phyloP scores from a whole-genome alignment of 2,329 filamentous ascomycete species.

The Shiraia bambusicola region DNA sequence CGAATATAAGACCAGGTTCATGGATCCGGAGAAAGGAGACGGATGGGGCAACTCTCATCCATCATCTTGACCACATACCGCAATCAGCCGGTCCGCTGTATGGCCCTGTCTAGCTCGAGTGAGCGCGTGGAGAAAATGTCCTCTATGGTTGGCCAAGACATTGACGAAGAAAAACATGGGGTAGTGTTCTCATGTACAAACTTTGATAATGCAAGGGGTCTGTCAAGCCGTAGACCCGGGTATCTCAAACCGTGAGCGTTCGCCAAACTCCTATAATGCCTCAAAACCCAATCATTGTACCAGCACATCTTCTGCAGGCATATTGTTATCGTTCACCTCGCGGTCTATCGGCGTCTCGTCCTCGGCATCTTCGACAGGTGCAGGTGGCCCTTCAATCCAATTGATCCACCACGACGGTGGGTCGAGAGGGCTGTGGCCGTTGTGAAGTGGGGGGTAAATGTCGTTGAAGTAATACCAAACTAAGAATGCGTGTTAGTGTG shows the following conservation, averaged over 20 bases:
- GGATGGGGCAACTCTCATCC: background rate
- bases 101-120: too few species aligned
- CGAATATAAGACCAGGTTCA: background rate
- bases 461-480: constrained; percentile 98
- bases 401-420: constrained; percentile 89
- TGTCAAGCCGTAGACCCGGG: constrained; percentile 14
- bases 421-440: constrained; percentile 80
- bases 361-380: constrained; percentile 19
- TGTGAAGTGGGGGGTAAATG: constrained; percentile 89
- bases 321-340: constrained; percentile 4
- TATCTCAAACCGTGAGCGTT: constrained; percentile 29
- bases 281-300: constrained; percentile 14
- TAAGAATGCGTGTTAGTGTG: constrained; percentile 30
- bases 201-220: background rate
- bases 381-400: constrained; percentile 63
- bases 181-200: background rate
- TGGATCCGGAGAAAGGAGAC: constrained; percentile 1
- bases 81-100: background rate
- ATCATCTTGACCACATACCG: background rate
- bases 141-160: too few species aligned
- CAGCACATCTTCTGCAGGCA: constrained; percentile 13
- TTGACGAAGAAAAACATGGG: too few species aligned
- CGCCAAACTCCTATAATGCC: constrained; percentile 23
- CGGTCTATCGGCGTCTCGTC: constrained; percentile 10
- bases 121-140: too few species aligned